phyloP scores from a whole-genome alignment of 352 stramenopile genomes.

The Globisporangium nunn region DNA sequence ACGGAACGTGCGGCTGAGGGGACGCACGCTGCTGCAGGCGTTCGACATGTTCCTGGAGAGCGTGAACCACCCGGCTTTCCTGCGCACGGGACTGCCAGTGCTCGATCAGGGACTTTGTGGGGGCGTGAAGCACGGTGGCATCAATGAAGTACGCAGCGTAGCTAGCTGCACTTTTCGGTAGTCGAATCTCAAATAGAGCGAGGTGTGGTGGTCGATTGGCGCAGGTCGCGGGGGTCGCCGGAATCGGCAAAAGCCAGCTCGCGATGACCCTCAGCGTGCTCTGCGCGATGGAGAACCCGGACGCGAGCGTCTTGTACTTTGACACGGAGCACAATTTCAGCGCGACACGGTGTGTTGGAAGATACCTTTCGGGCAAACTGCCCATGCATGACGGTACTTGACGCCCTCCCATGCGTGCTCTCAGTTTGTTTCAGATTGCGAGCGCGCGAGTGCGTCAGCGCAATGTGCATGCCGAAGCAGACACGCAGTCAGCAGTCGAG shows the following conservation, averaged over 20 bases:
- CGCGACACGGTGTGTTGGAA: conserved; percentile 36
- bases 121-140: conserved; percentile 41
- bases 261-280: conserved; percentile 69
- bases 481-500: conserved; percentile 17
- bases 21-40: conserved; percentile 21
- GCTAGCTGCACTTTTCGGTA: no score
- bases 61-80: conserved; percentile 49
- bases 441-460: conserved; percentile 21
- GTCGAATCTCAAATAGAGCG: not conserved
- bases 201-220: not conserved
- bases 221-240: conserved; percentile 61
- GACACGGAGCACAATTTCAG: conserved; percentile 72
- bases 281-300: conserved; percentile 57
- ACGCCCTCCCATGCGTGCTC: no score
- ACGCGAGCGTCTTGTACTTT: conserved; percentile 54
- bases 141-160: conserved; percentile 35
- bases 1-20: not conserved
- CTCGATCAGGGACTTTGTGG: conserved; percentile 63
- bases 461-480: conserved; percentile 7
- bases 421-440: conserved; percentile 46
- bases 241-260: conserved; percentile 71
- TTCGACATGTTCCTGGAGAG: conserved; percentile 78
- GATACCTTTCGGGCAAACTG: no score
- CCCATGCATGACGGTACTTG: not conserved
- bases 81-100: conserved; percentile 51